phyloP scores from a whole-genome alignment of 2,329 filamentous ascomycete genomes.

The Apiospora phragmitis region DNA sequence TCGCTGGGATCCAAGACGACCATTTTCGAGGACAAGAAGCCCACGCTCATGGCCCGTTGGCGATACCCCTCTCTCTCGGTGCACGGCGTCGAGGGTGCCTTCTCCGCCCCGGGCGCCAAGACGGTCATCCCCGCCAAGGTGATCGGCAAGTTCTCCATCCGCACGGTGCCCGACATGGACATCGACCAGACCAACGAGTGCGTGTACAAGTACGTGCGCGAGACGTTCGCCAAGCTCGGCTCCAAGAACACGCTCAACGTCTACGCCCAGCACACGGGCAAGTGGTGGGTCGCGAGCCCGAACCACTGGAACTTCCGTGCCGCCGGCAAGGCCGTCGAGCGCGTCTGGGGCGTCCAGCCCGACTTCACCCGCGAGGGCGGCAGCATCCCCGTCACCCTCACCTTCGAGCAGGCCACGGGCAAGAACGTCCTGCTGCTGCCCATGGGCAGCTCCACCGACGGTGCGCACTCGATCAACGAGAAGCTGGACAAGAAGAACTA shows the following conservation, averaged over 20 bases:
- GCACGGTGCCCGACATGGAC: constrained; percentile 97
- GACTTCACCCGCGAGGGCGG: constrained; percentile 97
- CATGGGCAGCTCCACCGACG: constrained; percentile 97
- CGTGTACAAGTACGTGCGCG: constrained; percentile 81
- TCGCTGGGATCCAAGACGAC: constrained; percentile 86
- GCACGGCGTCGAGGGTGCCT: constrained; percentile 93
- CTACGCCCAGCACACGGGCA: constrained; percentile 83
- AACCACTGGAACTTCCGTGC: constrained; percentile 99
- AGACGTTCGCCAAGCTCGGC: constrained; percentile 80
- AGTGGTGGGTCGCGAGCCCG: constrained; percentile 98
- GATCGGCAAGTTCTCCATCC: constrained; percentile 96
- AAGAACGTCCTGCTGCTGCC: constrained; percentile 96
- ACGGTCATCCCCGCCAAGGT: constrained; percentile 99
- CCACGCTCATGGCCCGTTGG: constrained; percentile 94
- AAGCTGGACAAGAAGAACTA: constrained; percentile 97
- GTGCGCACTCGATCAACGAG: constrained; percentile 97
- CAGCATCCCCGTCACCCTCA: constrained; percentile 94
- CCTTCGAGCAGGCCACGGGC: constrained; percentile 94
- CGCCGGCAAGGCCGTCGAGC: constrained; percentile 91
- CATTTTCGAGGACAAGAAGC: constrained; percentile 86
- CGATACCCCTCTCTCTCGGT: constrained; percentile 90
- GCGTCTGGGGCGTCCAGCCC: constrained; percentile 89
- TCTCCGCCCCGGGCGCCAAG: constrained; percentile 91
- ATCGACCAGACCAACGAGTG: constrained; percentile 83
- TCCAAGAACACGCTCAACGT: constrained; percentile 92